These are phyloP conservation scores for Populus euphratica DNA, from an alignment of 345 rosid species.

Conservation along the genomic window DNA sequence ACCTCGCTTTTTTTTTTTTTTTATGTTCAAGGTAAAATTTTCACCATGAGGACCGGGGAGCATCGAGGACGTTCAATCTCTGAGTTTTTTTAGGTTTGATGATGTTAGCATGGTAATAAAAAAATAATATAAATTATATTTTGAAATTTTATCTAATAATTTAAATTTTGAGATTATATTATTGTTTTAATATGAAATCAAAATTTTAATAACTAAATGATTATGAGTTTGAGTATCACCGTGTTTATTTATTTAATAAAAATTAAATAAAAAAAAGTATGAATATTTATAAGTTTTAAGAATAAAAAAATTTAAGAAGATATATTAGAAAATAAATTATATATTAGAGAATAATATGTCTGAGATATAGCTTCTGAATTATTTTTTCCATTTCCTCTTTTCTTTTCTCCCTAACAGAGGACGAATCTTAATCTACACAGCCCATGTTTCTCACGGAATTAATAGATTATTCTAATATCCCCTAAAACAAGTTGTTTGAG, in stretches of 20 bases:
- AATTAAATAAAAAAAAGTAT: too few relatives aligned
- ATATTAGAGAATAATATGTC: too few relatives aligned
- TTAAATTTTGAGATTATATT: fast-evolving
- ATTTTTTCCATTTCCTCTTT: too few relatives aligned
- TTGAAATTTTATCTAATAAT: fast-evolving
- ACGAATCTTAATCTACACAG: too few relatives aligned
- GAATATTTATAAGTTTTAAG: fast-evolving
- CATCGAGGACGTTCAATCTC: not conserved
- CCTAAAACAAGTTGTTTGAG: not conserved
- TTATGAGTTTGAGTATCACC: fast-evolving
- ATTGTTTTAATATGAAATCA: fast-evolving
- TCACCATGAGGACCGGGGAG: not conserved
- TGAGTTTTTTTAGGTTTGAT: not conserved
- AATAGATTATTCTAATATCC: too few relatives aligned
- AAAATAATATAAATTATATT: too few relatives aligned
- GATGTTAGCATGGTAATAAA: too few relatives aligned
- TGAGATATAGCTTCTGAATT: too few relatives aligned
- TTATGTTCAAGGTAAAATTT: not conserved
- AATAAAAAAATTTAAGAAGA: fast-evolving
- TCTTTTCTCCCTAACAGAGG: not conserved
- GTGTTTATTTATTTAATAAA: too few relatives aligned
- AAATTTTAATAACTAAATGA: too few relatives aligned
- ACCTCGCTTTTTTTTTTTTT: not conserved
- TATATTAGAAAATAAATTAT: too few relatives aligned
- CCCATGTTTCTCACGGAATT: not conserved